phyloP scores from a whole-genome alignment of 75 land plant genomes.

The Larix kaempferi region DNA sequence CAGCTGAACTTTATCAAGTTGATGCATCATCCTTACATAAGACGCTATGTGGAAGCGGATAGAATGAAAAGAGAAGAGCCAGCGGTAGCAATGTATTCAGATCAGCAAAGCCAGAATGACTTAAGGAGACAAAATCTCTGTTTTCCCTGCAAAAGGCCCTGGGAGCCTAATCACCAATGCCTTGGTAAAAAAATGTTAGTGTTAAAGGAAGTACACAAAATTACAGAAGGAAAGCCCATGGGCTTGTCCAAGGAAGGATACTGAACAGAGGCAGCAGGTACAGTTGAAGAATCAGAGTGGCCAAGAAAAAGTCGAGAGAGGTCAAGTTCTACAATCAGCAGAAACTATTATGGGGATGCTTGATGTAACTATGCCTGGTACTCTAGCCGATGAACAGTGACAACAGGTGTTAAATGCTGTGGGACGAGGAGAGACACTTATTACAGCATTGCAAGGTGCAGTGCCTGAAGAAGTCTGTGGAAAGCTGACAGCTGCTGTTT shows the following conservation, averaged over 20 bases:
- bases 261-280: conserved; percentile 2
- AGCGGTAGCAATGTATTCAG: too few species aligned
- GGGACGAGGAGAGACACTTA: conserved; percentile 74
- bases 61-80: too few species aligned
- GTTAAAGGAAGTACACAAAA: too few species aligned
- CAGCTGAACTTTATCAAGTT: too few species aligned
- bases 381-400: conserved; percentile 67
- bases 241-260: background rate
- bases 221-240: too few species aligned
- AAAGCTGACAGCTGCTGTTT: conserved; percentile 74
- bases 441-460: conserved; percentile 91
- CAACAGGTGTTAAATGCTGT: conserved; percentile 84
- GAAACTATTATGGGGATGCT: conserved; percentile 80
- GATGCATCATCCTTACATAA: too few species aligned
- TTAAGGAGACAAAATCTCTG: too few species aligned
- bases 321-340: conserved; percentile 66
- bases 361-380: conserved; percentile 82
- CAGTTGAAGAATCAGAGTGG: conserved; percentile 10
- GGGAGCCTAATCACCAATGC: too few species aligned
- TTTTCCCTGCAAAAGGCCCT: too few species aligned
- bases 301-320: conserved; percentile 29
- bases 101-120: too few species aligned
- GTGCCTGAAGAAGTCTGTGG: conserved; percentile 98
- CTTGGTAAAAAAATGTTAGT: too few species aligned
- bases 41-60: too few species aligned